Base-by-base conservation (phyloP, 2,329 filamentous ascomycete genomes). In the Ceratocystis smalleyi region DNA sequence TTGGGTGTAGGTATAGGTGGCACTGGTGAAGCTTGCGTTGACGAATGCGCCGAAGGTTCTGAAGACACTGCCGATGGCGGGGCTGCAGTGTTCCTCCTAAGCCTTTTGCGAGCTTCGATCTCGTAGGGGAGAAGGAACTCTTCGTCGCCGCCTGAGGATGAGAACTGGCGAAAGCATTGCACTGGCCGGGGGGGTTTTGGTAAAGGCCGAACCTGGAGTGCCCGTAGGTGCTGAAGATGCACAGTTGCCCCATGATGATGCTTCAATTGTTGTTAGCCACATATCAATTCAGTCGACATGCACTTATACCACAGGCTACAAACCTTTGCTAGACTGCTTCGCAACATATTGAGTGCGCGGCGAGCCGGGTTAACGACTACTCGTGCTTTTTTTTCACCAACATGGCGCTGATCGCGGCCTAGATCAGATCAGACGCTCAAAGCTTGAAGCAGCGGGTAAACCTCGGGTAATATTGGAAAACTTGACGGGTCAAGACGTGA, bases 211-310 rank as follows among this genome's bases (percentile, higher is more conserved):
- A 24, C 55, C 54, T 66, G 65, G 51, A 35, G 35, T 43, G 59
- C 59, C 19, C 65, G 62, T 15, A 64, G 32, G 43, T 43, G 62
- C 49, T 64, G 65, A 12, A 66, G 59, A 49, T 62, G 59, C 22
- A 62, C 49, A 61, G 62, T 55, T 62, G 59, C 65, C 51, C 65
- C 65, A 51, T 54, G 65, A 54, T 66, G 65, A 59, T 64, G 62
- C 65, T 66, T 51, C 24, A 65, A 45, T n/a, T 2, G 30, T 61
- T 63, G 47, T 47, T 30, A 60, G 47, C 10, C 2, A 22, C 19
- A 19, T n/a, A 61, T 27, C 8, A 32, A 49, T 19, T 51, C 17
- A n/a, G 3, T 7, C 32, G 24, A 1, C 5, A 49, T 7, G 7
- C 19, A 49, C n/a, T 30, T 15, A 2, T 61, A 30, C 27, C 22